Percentiles rank a stretch among this genome's conserved stretches.
Conservation (phyloP, 345 rosid species). For the Triadica sebifera region DNA sequence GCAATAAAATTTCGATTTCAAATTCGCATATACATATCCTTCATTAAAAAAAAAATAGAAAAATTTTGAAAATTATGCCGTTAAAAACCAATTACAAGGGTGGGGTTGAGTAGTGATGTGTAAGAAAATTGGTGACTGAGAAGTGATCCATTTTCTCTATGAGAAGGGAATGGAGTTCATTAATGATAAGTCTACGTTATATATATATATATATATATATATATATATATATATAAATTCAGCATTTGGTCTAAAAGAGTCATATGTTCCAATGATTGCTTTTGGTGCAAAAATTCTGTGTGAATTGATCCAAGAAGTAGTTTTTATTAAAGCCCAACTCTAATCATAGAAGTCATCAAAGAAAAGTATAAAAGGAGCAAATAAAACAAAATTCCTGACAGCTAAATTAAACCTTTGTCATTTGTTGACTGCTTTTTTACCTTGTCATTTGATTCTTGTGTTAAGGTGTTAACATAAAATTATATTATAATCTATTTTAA, state of each 20-base stretch:
- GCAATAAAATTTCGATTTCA: no score
- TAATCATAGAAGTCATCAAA: constrained; percentile 57
- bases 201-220: no score
- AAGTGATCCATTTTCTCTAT: no score
- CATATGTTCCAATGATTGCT: constrained; percentile 44
- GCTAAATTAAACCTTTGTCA: constrained; percentile 31
- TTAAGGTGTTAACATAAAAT: no score
- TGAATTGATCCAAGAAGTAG: constrained; percentile 43
- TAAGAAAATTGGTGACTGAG: no score
- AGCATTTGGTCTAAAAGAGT: constrained; percentile 36
- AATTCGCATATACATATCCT: no score
- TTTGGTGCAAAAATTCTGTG: constrained; percentile 37
- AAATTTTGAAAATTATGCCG: no score
- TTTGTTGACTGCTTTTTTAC: constrained; percentile 42
- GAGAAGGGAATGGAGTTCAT: background rate
- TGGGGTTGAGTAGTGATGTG: no score
- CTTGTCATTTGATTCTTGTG: background rate
- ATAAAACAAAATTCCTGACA: constrained; percentile 23
- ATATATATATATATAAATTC: background rate
- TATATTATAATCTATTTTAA: no score
- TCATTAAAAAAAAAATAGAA: no score
- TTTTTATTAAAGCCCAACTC: constrained; percentile 27
- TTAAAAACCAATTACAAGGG: no score
- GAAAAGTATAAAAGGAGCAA: constrained; percentile 17
- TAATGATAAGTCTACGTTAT: constrained; percentile 6